These are phyloP conservation scores for Yamadazyma dendronema DNA, from an alignment of 1,139 yeast genomes.

Conservation along the genomic window DNA sequence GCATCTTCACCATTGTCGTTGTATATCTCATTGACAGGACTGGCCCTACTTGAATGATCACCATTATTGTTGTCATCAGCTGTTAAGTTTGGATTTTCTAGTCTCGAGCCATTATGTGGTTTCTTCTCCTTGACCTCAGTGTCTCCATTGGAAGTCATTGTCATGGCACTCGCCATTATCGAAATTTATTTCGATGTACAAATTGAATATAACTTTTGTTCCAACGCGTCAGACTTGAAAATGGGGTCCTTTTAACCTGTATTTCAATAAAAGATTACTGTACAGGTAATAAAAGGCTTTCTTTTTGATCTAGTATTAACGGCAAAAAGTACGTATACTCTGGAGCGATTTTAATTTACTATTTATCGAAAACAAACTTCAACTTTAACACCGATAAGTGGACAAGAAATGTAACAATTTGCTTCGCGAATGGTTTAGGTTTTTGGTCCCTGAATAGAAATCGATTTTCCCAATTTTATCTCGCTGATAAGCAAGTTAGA, in stretches of 20 bases:
- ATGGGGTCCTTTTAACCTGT: neutral
- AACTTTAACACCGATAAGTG: neutral
- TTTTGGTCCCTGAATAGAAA: neutral
- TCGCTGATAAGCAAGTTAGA: too few species aligned
- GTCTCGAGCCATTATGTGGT: neutral
- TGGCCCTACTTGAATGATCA: neutral
- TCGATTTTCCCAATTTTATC: too few species aligned
- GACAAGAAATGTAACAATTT: neutral
- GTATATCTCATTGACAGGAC: neutral
- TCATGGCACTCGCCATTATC: constrained; percentile 7
- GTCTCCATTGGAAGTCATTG: constrained; percentile 4
- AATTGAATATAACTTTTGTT: neutral
- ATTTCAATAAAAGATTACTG: too few species aligned
- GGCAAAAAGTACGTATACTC: too few species aligned
- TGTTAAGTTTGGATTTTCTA: neutral
- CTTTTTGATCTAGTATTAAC: too few species aligned
- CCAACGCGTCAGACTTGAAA: constrained; percentile 5
- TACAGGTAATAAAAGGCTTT: too few species aligned
- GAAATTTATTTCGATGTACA: neutral
- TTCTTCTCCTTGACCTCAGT: neutral
- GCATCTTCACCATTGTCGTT: neutral
- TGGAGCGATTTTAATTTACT: too few species aligned
- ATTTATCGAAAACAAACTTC: neutral
- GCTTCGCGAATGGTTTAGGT: neutral
- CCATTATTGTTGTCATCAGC: too few species aligned